Evolutionary conservation across 2,329 filamentous ascomycete species (phyloP).

Genomic region (Hypoxylon sp.): DNA sequence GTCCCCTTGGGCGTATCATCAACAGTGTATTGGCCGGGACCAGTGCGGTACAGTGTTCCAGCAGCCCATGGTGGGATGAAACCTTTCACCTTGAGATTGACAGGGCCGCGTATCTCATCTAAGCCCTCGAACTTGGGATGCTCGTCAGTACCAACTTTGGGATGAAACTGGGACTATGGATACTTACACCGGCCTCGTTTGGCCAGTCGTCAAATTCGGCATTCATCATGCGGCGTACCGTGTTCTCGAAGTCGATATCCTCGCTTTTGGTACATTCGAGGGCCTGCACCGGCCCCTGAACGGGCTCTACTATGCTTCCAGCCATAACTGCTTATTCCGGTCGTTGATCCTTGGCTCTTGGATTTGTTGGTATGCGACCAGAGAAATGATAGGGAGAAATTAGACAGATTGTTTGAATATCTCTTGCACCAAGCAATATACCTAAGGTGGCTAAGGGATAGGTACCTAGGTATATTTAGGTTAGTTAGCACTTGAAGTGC

Average conservation of each 20-base stretch:
- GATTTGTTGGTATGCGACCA: background rate
- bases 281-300: background rate
- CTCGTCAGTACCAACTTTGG: conserved; percentile 20
- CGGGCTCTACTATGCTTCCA: background rate
- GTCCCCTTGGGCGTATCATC: conserved; percentile 68
- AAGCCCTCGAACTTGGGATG: conserved; percentile 71
- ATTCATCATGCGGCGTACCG: conserved; percentile 32
- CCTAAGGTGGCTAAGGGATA: no score
- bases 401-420: no score
- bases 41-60: conserved; percentile 79
- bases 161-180: no score
- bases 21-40: conserved; percentile 74
- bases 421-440: no score
- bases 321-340: conserved; percentile 9
- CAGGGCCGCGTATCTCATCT: conserved; percentile 72
- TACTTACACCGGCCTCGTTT: conserved; percentile 61
- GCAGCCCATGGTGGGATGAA: conserved; percentile 77
- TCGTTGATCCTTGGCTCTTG: background rate
- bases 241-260: conserved; percentile 41
- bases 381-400: no score
- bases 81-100: conserved; percentile 73
- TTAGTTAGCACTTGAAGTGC: no score
- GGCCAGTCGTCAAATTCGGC: conserved; percentile 59
- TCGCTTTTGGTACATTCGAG: conserved; percentile 30
- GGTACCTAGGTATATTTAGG: no score